Evolutionary conservation across 352 stramenopile species (phyloP).

Genomic region (Pythium vanterpoolii): DNA sequence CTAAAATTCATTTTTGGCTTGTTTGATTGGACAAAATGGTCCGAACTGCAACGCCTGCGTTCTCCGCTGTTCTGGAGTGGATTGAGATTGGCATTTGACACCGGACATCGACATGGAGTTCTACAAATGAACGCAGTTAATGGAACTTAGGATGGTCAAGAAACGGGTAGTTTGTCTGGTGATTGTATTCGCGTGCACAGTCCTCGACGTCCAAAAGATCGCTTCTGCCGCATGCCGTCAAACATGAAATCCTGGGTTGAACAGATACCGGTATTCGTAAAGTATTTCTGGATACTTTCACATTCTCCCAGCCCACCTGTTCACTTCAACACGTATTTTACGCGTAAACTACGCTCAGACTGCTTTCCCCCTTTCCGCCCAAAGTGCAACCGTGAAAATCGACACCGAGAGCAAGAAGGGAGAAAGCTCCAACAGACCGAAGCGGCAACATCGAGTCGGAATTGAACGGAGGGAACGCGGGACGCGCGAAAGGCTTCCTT

Average conservation of each 20-base stretch:
- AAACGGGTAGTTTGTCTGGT: not conserved
- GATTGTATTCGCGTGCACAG: not conserved
- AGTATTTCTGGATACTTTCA: slow-evolving; percentile 30
- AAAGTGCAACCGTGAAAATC: slow-evolving; percentile 22
- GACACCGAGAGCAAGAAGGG: not conserved
- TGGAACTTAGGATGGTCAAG: not conserved
- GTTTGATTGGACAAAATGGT: not conserved
- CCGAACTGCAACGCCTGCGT: no score
- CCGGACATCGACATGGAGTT: not conserved
- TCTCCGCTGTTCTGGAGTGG: no score
- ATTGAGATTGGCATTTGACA: not conserved
- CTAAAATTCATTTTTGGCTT: not conserved
- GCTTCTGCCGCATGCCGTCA: not conserved
- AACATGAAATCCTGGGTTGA: not conserved
- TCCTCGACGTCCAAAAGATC: not conserved
- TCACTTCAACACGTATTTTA: slow-evolving; percentile 23
- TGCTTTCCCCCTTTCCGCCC: not conserved
- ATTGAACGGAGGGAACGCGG: no score
- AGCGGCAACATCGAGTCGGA: not conserved
- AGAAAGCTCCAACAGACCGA: not conserved
- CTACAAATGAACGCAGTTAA: not conserved
- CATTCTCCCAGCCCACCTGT: not conserved
- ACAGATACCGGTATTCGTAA: slow-evolving; percentile 18
- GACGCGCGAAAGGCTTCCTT: no score
- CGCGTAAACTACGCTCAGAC: slow-evolving; percentile 14